These are phyloP conservation scores for Cyclocybe aegerita DNA, from an alignment of 768 basidiomycete species.

Conservation along the genomic window DNA sequence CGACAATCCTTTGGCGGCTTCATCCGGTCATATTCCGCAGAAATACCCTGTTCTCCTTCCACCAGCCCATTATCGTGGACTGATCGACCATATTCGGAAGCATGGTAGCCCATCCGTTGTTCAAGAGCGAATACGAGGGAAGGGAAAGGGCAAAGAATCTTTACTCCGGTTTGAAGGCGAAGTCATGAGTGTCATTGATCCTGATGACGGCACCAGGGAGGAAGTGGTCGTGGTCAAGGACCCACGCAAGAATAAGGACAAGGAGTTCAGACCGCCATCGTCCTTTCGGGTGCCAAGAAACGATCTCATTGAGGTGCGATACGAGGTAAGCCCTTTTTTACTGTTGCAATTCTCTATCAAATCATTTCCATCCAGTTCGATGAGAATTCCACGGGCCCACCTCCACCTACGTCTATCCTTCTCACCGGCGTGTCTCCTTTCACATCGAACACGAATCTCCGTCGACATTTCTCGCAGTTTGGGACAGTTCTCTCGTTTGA, in stretches of 20 bases:
- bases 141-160: conserved; percentile 63
- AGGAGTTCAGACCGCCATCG: conserved; percentile 25
- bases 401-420: conserved; percentile 74
- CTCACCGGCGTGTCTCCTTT: conserved; percentile 71
- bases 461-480: conserved; percentile 60
- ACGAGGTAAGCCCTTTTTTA: conserved; percentile 47
- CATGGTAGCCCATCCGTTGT: conserved; percentile 25
- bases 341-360: conserved; percentile 11
- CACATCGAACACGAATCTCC: conserved; percentile 63
- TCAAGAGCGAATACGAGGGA: conserved; percentile 54
- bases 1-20: conserved; percentile 35
- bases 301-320: conserved; percentile 46
- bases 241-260: conserved; percentile 44
- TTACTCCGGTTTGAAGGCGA: conserved; percentile 57
- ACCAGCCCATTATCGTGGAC: conserved; percentile 30
- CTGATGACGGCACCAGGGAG: conserved; percentile 25
- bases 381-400: conserved; percentile 63
- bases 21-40: conserved; percentile 11
- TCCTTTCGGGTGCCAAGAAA: conserved; percentile 19
- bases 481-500: conserved; percentile 70
- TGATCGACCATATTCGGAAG: conserved; percentile 41
- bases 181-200: conserved; percentile 38
- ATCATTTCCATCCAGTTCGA: conserved; percentile 60
- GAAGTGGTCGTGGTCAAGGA: conserved; percentile 44
- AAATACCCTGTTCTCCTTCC: conserved; percentile 13